Percentiles rank a stretch among this genome's conserved stretches.
These are phyloP conservation scores for Agaricus blazei DNA, from an alignment of 768 basidiomycete species.

Conservation along the genomic window DNA sequence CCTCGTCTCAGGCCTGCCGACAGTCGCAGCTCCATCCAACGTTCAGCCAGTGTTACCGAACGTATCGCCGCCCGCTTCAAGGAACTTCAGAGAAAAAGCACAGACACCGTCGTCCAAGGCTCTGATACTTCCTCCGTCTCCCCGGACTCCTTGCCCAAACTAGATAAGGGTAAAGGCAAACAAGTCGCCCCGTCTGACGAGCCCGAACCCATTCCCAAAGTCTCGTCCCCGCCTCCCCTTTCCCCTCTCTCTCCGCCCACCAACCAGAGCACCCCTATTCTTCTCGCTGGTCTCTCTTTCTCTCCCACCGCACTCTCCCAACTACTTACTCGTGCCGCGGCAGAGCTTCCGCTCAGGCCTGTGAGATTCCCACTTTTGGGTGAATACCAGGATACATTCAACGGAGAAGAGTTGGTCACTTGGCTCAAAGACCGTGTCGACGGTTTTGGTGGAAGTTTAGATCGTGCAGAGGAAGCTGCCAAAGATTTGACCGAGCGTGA, in stretches of 20 bases:
- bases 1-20: constrained; percentile 61
- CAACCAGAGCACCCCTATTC: constrained; percentile 34
- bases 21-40: constrained; percentile 43
- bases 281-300: constrained; percentile 73
- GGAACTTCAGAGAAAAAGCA: constrained; percentile 64
- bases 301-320: constrained; percentile 60
- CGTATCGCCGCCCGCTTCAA: constrained; percentile 80
- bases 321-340: constrained; percentile 65
- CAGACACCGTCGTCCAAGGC: constrained; percentile 28
- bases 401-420: constrained; percentile 81
- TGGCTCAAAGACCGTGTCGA: constrained; percentile 80
- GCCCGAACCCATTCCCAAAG: constrained; percentile 19
- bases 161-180: constrained; percentile 85
- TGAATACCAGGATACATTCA: constrained; percentile 83
- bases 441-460: constrained; percentile 72
- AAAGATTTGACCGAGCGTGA: constrained; percentile 58
- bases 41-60: constrained; percentile 80
- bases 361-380: constrained; percentile 77
- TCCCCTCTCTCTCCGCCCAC: constrained; percentile 56
- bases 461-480: constrained; percentile 74
- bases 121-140: constrained; percentile 22
- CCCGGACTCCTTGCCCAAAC: constrained; percentile 36
- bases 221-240: constrained; percentile 56
- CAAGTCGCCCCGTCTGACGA: constrained; percentile 26
- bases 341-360: constrained; percentile 64